Base-by-base conservation (phyloP, 1,139 yeast genomes). In the Saccharomyces pastorianus region DNA sequence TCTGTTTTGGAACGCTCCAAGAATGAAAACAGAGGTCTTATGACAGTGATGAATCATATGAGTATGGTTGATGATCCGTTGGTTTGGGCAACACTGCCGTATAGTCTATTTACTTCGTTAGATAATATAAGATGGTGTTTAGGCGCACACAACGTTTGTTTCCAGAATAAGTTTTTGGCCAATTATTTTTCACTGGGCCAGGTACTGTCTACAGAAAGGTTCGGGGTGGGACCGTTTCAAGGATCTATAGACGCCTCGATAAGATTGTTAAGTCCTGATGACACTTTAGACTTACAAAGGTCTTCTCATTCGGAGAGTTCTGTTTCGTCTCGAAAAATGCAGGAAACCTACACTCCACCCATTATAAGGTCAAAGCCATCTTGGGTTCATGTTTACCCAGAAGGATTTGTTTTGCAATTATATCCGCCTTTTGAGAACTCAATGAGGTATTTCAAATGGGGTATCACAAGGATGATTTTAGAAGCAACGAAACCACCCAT, bases 341-440 rank as follows among this genome's bases (percentile, higher is more conserved):
- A 20, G 23, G 23, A 20, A 3, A 20, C 23, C 11, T 75, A 75
- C 56, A 53, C 64, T 0, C 71, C 79, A 1, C 82, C 82, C 1
- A 74, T 84, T 11, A 79, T 79, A 38, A 74, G 90, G 56, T 72
- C 75, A 13, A 80, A 78, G 60, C 86, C 93, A 1, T 82, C 88
- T 1, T 93, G 99, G 99, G 82, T 93, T 57, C 98, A 93, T 69
- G 84, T 91, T 4, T 93, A 89, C 70, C 99, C 99, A 0, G 99
- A 93, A 69, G 96, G 96, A 0, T 88, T 85, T 68, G 98, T 93
- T 1, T 79, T 93, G 53, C 99, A 93, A 69, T 74, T 91, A 31
- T 79, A 84, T 58, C 83, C 84, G 47, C 97, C 97, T 1, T 83
- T 81, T 68, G 76, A 79, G 53, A 85, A 88, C 61, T 88, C 96